Conservation (phyloP, 345 rosid genomes). For the Bruguiera parviflora region DNA sequence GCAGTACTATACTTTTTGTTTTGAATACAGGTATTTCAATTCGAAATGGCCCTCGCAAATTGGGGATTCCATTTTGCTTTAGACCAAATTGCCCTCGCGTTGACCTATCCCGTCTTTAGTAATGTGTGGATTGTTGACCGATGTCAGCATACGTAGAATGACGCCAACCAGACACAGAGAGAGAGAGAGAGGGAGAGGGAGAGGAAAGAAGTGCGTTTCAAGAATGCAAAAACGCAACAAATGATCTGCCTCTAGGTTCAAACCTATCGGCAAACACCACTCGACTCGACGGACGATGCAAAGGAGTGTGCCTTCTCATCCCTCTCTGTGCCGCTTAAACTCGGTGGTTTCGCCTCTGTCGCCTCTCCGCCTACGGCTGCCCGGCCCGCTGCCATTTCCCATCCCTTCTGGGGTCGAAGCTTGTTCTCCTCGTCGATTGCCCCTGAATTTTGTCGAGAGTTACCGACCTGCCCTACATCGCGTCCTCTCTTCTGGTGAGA, state of each 20-base stretch:
- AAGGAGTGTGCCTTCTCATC: background rate
- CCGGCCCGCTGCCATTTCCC: slow-evolving; percentile 2
- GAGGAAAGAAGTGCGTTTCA: background rate
- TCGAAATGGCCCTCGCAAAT: no score
- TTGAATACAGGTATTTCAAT: no score
- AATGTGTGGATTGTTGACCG: no score
- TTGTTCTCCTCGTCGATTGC: background rate
- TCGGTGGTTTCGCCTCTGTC: background rate
- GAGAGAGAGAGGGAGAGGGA: background rate
- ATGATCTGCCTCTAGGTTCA: no score
- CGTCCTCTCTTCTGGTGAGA: slow-evolving; percentile 6
- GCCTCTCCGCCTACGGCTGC: slow-evolving; percentile 1
- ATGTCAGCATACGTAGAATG: no score
- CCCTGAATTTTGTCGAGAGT: slow-evolving; percentile 1
- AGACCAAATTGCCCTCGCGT: background rate
- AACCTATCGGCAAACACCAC: no score
- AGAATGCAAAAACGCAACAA: no score
- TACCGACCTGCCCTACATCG: slow-evolving; percentile 10
- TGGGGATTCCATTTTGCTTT: background rate
- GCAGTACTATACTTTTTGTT: no score
- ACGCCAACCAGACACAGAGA: background rate
- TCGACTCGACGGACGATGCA: slow-evolving; percentile 4
- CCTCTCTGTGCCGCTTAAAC: no score
- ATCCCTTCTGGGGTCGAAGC: slow-evolving; percentile 11
- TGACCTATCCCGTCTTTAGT: background rate